A percentile compares a stretch with the other conserved stretches of the same genome.
These are phyloP conservation scores for Capsella bursapastoris DNA, from an alignment of 345 rosid species.

Conservation along the genomic window DNA sequence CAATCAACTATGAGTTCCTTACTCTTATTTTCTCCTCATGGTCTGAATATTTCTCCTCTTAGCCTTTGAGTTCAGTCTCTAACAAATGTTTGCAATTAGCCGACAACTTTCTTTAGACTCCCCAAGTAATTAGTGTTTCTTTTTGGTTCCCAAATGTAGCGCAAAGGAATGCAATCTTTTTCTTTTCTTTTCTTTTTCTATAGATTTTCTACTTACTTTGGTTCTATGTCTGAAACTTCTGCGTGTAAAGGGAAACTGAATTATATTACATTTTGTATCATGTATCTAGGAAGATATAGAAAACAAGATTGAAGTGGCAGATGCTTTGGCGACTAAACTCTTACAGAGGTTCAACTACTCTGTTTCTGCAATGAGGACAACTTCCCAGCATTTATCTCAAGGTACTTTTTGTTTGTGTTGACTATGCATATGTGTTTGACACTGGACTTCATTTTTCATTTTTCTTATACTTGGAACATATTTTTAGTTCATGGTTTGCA, in stretches of 20 bases:
- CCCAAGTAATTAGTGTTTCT: too few relatives aligned
- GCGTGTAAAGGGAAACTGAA: not conserved
- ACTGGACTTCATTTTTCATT: conserved; percentile 4
- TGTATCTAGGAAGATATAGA: conserved; percentile 82
- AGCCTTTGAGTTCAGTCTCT: not conserved
- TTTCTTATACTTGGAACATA: conserved; percentile 23
- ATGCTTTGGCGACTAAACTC: conserved; percentile 91
- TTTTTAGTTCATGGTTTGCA: conserved; percentile 75
- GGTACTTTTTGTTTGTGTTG: conserved; percentile 47
- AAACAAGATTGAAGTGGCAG: conserved; percentile 89
- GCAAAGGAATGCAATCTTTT: not conserved
- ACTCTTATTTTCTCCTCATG: not conserved
- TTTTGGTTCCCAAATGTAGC: not conserved
- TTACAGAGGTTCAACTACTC: conserved; percentile 78
- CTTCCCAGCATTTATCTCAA: conserved; percentile 80
- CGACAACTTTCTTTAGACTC: not conserved
- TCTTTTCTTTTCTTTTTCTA: too few relatives aligned
- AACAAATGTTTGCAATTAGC: not conserved
- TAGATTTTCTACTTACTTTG: not conserved
- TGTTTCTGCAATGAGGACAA: conserved; percentile 71
- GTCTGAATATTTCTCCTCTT: not conserved
- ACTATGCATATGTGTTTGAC: not conserved
- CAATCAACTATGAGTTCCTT: not conserved
- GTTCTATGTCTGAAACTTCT: not conserved
- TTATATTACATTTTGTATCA: conserved; percentile 11